phyloP scores from a whole-genome alignment of 495 filamentous ascomycete species.

The Thozetella sp. region DNA sequence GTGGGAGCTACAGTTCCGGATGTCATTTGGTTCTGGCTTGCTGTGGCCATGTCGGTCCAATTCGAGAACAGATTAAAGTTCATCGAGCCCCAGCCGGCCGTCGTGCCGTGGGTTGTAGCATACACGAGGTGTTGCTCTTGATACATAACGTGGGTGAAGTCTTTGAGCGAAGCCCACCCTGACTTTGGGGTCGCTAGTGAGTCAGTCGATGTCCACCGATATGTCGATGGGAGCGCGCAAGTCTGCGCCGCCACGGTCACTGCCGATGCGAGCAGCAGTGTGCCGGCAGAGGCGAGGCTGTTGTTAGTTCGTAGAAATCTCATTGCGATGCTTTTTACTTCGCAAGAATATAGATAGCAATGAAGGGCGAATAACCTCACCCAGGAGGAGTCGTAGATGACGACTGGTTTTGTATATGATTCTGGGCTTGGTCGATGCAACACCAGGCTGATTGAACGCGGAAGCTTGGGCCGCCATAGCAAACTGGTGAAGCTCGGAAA shows the following conservation, averaged over 20 bases:
- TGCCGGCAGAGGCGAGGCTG: too few relatives aligned
- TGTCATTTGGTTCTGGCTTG: conserved; percentile 53
- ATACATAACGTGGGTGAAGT: conserved; percentile 52
- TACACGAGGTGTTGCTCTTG: conserved; percentile 57
- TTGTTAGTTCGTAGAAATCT: too few relatives aligned
- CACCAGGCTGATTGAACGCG: too few relatives aligned
- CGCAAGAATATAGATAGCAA: too few relatives aligned
- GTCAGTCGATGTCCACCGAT: conserved; percentile 52
- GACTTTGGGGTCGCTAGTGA: conserved; percentile 47
- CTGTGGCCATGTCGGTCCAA: conserved; percentile 55
- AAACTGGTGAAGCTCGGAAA: too few relatives aligned
- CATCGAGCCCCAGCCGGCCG: conserved; percentile 53
- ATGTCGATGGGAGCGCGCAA: conserved; percentile 55
- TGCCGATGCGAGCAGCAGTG: conserved; percentile 17
- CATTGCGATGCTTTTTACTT: too few relatives aligned
- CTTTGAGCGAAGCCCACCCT: conserved; percentile 57
- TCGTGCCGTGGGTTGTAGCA: conserved; percentile 38
- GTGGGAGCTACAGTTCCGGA: conserved; percentile 57
- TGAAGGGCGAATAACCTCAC: too few relatives aligned
- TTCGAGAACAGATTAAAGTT: conserved; percentile 56
- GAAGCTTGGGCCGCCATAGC: too few relatives aligned
- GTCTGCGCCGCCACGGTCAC: conserved; percentile 14
- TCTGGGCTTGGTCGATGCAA: too few relatives aligned
- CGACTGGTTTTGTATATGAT: too few relatives aligned
- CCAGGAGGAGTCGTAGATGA: too few relatives aligned